These are phyloP conservation scores for Berberis vulgaris DNA, from an alignment of 164 flowering plant genomes.

Conservation along the genomic window DNA sequence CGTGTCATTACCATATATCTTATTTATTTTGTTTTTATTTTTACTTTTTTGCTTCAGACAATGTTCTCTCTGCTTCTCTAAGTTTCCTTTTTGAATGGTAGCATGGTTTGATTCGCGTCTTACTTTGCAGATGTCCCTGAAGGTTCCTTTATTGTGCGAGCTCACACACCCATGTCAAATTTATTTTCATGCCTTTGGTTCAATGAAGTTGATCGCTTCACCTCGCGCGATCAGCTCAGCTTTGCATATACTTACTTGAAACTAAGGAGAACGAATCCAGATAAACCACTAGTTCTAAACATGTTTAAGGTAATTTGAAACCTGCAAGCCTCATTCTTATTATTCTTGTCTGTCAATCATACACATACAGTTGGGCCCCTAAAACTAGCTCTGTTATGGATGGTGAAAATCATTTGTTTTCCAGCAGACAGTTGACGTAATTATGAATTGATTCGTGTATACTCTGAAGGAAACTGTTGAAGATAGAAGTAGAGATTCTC, in stretches of 20 bases:
- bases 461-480: too few species aligned
- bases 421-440: too few species aligned
- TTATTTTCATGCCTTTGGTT: constrained; percentile 97
- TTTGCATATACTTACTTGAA: constrained; percentile 91
- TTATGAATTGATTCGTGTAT: too few species aligned
- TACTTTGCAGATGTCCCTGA: constrained; percentile 81
- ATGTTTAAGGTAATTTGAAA: constrained; percentile 75
- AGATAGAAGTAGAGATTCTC: too few species aligned
- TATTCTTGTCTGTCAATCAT: too few species aligned
- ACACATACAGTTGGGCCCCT: too few species aligned
- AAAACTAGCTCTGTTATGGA: too few species aligned
- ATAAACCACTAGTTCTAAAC: constrained; percentile 51
- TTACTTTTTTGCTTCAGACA: background rate
- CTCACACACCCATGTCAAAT: constrained; percentile 94
- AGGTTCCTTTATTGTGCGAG: constrained; percentile 89
- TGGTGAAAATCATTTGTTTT: too few species aligned
- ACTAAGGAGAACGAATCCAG: constrained; percentile 68
- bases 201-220: constrained; percentile 91
- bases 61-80: background rate
- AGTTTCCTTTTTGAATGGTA: background rate
- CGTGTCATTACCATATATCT: constrained; percentile 20
- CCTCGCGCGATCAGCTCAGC: constrained; percentile 94
- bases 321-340: too few species aligned
- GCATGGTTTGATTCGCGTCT: constrained; percentile 2
- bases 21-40: too few species aligned